Evolutionary conservation across 495 filamentous ascomycete species (phyloP).

Genomic region (Filosporella fistucella): DNA sequence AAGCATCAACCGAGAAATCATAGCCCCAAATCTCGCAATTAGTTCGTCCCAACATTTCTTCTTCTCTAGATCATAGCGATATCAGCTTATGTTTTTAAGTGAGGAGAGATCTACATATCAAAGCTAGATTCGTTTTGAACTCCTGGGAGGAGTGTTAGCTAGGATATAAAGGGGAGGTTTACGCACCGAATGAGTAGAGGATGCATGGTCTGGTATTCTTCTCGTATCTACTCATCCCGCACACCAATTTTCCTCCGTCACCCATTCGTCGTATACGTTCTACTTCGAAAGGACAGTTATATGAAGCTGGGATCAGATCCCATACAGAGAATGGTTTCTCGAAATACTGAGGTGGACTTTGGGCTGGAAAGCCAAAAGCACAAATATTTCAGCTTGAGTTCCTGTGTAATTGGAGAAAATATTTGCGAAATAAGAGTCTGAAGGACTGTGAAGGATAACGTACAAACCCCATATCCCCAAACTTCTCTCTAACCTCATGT

Average conservation of each 20-base stretch:
- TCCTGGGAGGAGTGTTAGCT: background rate
- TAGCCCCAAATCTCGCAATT: constrained; percentile 27
- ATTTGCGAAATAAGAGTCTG: no score
- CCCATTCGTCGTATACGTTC: constrained; percentile 27
- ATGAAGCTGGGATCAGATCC: constrained; percentile 25
- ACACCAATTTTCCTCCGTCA: constrained; percentile 31
- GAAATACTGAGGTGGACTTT: constrained; percentile 8
- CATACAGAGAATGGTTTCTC: constrained; percentile 22
- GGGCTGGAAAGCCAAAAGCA: constrained; percentile 9
- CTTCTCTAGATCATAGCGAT: constrained; percentile 18
- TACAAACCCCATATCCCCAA: constrained; percentile 4
- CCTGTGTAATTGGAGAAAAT: no score
- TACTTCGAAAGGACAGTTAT: constrained; percentile 27
- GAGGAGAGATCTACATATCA: constrained; percentile 6
- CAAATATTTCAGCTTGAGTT: no score
- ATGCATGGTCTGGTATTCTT: constrained; percentile 15
- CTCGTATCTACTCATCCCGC: constrained; percentile 25
- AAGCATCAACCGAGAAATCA: constrained; percentile 25
- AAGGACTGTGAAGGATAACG: no score
- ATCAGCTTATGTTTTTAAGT: background rate
- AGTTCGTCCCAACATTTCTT: constrained; percentile 28
- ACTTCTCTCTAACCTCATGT: constrained; percentile 1
- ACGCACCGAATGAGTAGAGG: constrained; percentile 27
- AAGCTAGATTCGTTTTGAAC: constrained; percentile 28
- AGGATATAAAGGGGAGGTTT: background rate